Evolutionary conservation across 2,329 filamentous ascomycete species (phyloP), one percentile per base, ranked within the genome.

Genomic region (Arthrobotrys musiformis): DNA sequence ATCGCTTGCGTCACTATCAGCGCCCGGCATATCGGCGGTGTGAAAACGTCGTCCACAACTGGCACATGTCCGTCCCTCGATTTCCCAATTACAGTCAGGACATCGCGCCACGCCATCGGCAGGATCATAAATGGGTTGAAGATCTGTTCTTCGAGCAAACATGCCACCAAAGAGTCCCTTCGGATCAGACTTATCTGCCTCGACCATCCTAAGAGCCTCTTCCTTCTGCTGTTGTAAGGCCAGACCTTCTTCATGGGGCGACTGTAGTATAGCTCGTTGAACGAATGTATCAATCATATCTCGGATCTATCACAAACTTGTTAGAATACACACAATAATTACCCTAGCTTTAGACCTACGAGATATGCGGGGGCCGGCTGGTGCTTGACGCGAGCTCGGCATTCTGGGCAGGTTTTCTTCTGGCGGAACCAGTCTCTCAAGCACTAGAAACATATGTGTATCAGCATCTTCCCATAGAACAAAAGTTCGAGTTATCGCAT

Each of bases 281-380:
- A 81, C 79, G 28, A 81, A 81, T 9, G 77, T 80, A 56, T 81
- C 80, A n/a, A 81, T 80, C 80, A 81, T 81, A 42, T 80, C 79
- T 42, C 80, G 77, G 58, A 81, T 79, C 80, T 81, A 69, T 54
- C 4, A 48, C n/a, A n/a, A 6, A 35, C 48, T n/a, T 2, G 30
- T 28, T 56, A 35, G 46, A 63, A 58, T n/a, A 17, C 19, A 22
- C 3, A 52, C 9, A 4, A n/a, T 19, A 24, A 17, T 7, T 22
- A 33, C n/a, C 26, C 26, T 62, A 28, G 44, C 1, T 40, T 46
- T 19, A 17, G 40, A 75, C 73, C 30, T 70, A 81, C 80, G 62
- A 80, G 52, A 73, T 80, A 81, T 15, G 80, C 80, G 40, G 80
- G 79, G n/a, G 80, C 79, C 8, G 80, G 80, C 48, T 81, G 78